These are phyloP conservation scores for Mimosa pudica DNA, from an alignment of 306 rosid genomes.

Conservation along the genomic window DNA sequence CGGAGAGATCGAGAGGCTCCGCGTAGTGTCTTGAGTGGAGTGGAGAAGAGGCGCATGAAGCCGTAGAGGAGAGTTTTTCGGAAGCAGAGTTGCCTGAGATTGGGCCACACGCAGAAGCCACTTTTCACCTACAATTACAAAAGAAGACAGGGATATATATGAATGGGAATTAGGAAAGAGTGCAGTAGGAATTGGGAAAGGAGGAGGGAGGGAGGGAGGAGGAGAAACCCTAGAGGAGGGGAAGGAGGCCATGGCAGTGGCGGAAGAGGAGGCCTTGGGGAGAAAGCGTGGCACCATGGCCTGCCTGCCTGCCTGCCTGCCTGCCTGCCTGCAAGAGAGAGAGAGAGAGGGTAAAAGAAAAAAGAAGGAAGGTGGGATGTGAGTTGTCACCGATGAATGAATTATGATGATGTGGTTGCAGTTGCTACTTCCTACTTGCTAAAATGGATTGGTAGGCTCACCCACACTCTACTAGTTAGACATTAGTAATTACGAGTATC, in stretches of 20 bases:
- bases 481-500: too few species aligned
- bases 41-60: constrained; percentile 67
- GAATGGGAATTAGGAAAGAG: too few species aligned
- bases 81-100: constrained; percentile 71
- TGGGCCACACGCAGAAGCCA: constrained; percentile 75
- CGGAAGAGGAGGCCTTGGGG: constrained; percentile 57
- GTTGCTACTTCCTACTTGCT: too few species aligned
- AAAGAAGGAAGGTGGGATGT: constrained; percentile 27
- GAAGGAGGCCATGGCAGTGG: constrained; percentile 43
- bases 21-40: constrained; percentile 81
- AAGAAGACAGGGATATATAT: constrained; percentile 6
- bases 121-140: constrained; percentile 55
- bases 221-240: constrained; percentile 58
- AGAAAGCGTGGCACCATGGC: constrained; percentile 52
- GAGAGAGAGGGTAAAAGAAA: neutral
- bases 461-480: constrained; percentile 26
- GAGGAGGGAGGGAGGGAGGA: neutral
- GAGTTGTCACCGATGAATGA: constrained; percentile 37
- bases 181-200: too few species aligned
- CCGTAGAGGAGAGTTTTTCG: constrained; percentile 82
- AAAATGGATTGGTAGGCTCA: constrained; percentile 36
- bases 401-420: too few species aligned
- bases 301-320: too few species aligned
- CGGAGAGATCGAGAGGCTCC: constrained; percentile 87
- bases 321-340: neutral